Evolutionary conservation across 352 stramenopile genomes (phyloP).

Genomic region (Phytophthora citrophthora): DNA sequence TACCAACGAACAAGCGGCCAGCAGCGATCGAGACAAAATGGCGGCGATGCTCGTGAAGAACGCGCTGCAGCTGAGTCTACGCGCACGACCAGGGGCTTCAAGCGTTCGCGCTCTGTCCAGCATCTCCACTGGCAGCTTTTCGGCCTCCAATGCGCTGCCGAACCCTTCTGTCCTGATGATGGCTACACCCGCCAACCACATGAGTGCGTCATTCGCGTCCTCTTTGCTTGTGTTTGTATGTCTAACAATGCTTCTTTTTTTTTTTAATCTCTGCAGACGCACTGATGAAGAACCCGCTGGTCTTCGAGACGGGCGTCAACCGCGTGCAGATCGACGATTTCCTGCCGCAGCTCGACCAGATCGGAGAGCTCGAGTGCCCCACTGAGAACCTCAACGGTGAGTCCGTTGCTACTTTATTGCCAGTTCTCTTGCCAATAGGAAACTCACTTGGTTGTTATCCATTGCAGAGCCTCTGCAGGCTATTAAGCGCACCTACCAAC

Average conservation of each 20-base stretch:
- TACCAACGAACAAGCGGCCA: conserved; percentile 32
- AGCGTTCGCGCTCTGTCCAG: conserved; percentile 25
- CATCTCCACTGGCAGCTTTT: conserved; percentile 14
- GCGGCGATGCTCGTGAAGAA: conserved; percentile 41
- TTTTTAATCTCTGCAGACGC: conserved; percentile 26
- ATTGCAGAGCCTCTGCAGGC: conserved; percentile 69
- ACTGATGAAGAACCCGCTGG: conserved; percentile 44
- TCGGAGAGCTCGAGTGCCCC: conserved; percentile 52
- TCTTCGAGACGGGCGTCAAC: conserved; percentile 49
- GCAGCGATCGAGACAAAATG: conserved; percentile 32
- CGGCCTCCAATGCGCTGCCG: conserved; percentile 7
- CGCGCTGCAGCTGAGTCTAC: conserved; percentile 37
- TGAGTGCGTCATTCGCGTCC: conserved; percentile 26
- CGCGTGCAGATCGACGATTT: conserved; percentile 44
- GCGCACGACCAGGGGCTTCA: conserved; percentile 8
- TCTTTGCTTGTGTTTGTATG: neutral
- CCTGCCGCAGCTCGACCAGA: conserved; percentile 42
- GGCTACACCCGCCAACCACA: conserved; percentile 9
- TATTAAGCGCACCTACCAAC: conserved; percentile 89
- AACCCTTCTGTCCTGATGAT: conserved; percentile 32
- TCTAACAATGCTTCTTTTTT: too few species aligned
- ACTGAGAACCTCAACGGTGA: conserved; percentile 52
- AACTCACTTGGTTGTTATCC: conserved; percentile 1
- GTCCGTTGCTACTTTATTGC: neutral
- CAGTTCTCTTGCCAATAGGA: neutral